These are phyloP conservation scores for Aristolochia fimbriata DNA, from an alignment of 164 flowering plant species.

Conservation along the genomic window DNA sequence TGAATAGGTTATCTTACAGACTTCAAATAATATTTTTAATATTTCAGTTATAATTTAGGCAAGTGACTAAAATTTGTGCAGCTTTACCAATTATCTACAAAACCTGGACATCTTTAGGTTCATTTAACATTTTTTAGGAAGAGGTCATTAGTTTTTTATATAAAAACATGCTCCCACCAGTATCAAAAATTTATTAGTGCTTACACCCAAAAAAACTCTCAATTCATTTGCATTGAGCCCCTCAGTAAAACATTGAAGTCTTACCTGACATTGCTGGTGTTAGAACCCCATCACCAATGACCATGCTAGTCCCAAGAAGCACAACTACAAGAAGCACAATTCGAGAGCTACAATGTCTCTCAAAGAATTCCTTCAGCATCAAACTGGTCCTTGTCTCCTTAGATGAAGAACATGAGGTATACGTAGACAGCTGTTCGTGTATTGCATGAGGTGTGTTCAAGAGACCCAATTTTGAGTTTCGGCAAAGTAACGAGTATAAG, in stretches of 20 bases:
- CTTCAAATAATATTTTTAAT: too few relatives aligned
- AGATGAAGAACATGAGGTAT: slow-evolving; percentile 5
- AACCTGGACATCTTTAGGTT: too few relatives aligned
- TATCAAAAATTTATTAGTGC: too few relatives aligned
- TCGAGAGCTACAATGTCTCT: slow-evolving; percentile 28
- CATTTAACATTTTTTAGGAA: too few relatives aligned
- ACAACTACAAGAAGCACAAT: slow-evolving; percentile 34
- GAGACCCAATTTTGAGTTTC: slow-evolving; percentile 33
- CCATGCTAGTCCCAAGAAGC: slow-evolving; percentile 52
- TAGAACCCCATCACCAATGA: slow-evolving; percentile 49
- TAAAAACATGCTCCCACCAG: too few relatives aligned
- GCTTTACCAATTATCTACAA: too few relatives aligned
- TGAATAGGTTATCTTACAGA: too few relatives aligned
- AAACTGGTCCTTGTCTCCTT: slow-evolving; percentile 27
- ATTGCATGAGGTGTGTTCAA: slow-evolving; percentile 17
- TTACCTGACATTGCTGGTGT: slow-evolving; percentile 58
- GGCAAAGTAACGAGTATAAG: slow-evolving; percentile 46
- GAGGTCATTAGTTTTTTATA: too few relatives aligned
- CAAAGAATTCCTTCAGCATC: slow-evolving; percentile 30
- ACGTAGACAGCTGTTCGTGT: slow-evolving; percentile 19
- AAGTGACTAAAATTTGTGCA: too few relatives aligned
- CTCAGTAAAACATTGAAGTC: not conserved
- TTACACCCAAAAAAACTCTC: too few relatives aligned
- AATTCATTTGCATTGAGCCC: too few relatives aligned
- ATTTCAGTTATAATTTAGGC: too few relatives aligned